Evolutionary conservation across 768 basidiomycete genomes (phyloP).

Genomic region (Tricholoma saponaceum): DNA sequence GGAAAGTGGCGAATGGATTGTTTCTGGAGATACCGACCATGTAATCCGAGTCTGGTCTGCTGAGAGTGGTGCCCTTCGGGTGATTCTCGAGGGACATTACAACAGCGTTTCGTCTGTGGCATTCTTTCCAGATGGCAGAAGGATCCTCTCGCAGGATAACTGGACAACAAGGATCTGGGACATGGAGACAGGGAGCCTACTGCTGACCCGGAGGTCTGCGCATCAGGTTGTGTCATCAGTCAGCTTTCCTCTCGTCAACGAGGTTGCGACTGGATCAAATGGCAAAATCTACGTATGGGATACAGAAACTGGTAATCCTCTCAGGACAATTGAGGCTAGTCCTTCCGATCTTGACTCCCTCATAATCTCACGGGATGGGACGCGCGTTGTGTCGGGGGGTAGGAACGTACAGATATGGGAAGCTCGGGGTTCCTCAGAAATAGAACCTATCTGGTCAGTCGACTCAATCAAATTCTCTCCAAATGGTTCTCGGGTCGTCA

Average conservation of each 20-base stretch:
- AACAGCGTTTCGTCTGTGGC: background rate
- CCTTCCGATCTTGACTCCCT: background rate
- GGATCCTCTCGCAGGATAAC: background rate
- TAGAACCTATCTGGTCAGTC: background rate
- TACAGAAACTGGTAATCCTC: background rate
- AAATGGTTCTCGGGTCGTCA: background rate
- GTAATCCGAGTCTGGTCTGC: background rate
- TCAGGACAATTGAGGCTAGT: background rate
- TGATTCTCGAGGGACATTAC: background rate
- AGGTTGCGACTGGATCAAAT: background rate
- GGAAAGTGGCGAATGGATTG: background rate
- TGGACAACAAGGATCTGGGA: background rate
- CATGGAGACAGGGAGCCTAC: too few species aligned
- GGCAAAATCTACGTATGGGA: background rate
- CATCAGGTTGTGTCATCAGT: background rate
- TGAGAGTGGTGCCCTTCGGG: background rate
- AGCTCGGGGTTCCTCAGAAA: background rate
- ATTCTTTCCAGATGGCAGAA: background rate
- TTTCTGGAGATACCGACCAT: background rate
- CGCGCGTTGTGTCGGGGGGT: background rate
- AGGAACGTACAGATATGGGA: background rate
- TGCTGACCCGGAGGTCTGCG: background rate
- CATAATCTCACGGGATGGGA: background rate
- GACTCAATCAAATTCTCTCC: background rate
- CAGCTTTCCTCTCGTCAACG: background rate